phyloP scores from a whole-genome alignment of 352 stramenopile genomes.

The Phytophthora pini region DNA sequence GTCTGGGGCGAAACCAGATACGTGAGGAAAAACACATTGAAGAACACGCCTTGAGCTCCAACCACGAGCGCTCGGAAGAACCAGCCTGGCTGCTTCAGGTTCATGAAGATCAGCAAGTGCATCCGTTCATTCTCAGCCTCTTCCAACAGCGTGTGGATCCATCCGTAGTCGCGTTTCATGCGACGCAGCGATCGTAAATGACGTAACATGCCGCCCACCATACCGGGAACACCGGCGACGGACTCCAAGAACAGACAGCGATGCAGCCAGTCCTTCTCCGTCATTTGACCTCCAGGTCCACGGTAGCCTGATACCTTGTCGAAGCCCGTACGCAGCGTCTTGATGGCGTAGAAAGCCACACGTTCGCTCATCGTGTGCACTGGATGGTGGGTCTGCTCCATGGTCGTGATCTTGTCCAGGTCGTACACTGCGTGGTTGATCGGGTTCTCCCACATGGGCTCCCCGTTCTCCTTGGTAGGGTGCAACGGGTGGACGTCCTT shows the following conservation, averaged over 20 bases:
- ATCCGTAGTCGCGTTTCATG: conserved; percentile 90
- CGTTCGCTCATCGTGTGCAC: conserved; percentile 31
- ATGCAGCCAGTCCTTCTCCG: conserved; percentile 61
- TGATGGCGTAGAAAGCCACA: conserved; percentile 42
- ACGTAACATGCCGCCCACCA: conserved; percentile 73
- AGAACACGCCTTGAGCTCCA: conserved; percentile 88
- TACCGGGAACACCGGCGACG: conserved; percentile 75
- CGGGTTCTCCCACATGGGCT: conserved; percentile 42
- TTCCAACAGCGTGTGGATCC: conserved; percentile 92
- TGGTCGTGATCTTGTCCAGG: conserved; percentile 32
- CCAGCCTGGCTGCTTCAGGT: conserved; percentile 83
- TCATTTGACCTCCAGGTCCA: conserved; percentile 22
- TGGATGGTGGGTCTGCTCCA: conserved; percentile 45
- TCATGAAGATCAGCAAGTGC: conserved; percentile 92
- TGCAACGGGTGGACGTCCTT: conserved; percentile 24
- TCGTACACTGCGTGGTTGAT: conserved; percentile 46
- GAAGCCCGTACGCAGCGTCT: conserved; percentile 51
- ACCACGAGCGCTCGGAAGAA: conserved; percentile 87
- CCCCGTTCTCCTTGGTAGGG: conserved; percentile 1
- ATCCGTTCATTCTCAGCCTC: conserved; percentile 95
- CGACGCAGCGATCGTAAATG: conserved; percentile 87
- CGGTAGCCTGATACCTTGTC: conserved; percentile 63
- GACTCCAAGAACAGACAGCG: conserved; percentile 81
- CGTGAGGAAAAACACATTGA: conserved; percentile 83
- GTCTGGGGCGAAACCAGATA: conserved; percentile 89